Evolutionary conservation across 1,284 basidiomycete genomes (phyloP).

Genomic region (Marasmius fiardii): DNA sequence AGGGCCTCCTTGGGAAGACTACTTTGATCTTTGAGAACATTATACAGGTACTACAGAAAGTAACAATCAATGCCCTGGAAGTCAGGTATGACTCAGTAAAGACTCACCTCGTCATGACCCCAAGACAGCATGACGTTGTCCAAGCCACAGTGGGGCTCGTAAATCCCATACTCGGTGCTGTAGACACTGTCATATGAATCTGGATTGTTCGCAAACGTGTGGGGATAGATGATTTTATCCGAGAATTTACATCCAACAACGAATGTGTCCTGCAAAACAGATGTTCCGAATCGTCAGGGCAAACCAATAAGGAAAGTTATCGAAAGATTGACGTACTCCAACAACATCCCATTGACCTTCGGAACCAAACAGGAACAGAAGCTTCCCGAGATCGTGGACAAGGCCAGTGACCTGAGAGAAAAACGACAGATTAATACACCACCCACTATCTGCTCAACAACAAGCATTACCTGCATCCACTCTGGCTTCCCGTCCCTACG

Average conservation of each 20-base stretch:
- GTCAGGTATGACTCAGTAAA: slow-evolving; percentile 8
- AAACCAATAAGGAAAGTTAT: slow-evolving; percentile 1
- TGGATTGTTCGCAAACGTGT: slow-evolving; percentile 81
- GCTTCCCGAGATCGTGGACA: slow-evolving; percentile 86
- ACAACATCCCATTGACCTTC: slow-evolving; percentile 93
- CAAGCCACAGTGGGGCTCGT: slow-evolving; percentile 80
- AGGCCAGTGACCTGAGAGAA: slow-evolving; percentile 68
- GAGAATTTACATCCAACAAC: slow-evolving; percentile 86
- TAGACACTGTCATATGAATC: slow-evolving; percentile 71
- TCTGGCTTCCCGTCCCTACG: slow-evolving; percentile 85
- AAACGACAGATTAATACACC: neutral
- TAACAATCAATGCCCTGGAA: slow-evolving; percentile 1
- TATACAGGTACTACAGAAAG: slow-evolving; percentile 64
- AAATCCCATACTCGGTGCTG: slow-evolving; percentile 82
- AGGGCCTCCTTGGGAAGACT: slow-evolving; percentile 81
- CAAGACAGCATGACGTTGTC: slow-evolving; percentile 90
- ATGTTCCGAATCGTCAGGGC: slow-evolving; percentile 15
- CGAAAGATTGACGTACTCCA: slow-evolving; percentile 48
- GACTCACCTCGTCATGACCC: slow-evolving; percentile 82
- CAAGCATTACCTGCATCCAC: slow-evolving; percentile 69
- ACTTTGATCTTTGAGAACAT: slow-evolving; percentile 74
- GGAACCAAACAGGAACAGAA: slow-evolving; percentile 78
- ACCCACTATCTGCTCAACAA: neutral
- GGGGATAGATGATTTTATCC: slow-evolving; percentile 82
- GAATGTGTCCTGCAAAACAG: slow-evolving; percentile 71